Conservation (phyloP, 2,329 filamentous ascomycete genomes). For the Aspergillus phoenicis region DNA sequence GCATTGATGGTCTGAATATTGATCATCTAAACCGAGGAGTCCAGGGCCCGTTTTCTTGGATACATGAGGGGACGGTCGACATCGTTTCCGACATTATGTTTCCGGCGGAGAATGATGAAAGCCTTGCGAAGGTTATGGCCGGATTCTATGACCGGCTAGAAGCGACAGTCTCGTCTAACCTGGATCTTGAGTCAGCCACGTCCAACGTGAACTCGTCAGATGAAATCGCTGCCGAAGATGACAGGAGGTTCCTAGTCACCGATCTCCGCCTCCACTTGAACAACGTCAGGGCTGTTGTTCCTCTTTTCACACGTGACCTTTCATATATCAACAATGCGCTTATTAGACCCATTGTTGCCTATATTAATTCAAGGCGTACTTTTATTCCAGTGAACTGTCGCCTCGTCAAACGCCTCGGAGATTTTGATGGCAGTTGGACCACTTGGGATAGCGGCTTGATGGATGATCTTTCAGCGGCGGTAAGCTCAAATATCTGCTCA, state of each 20-base stretch:
- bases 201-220: slow-evolving; percentile 25
- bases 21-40: slow-evolving; percentile 94
- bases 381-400: slow-evolving; percentile 96
- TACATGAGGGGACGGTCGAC: slow-evolving; percentile 94
- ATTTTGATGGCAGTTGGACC: slow-evolving; percentile 96
- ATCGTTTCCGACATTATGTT: slow-evolving; percentile 96
- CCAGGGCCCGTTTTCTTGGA: slow-evolving; percentile 95
- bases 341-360: slow-evolving; percentile 93
- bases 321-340: slow-evolving; percentile 96
- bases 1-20: slow-evolving; percentile 91
- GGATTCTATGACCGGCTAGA: slow-evolving; percentile 97
- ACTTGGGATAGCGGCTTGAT: slow-evolving; percentile 90
- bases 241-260: slow-evolving; percentile 84
- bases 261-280: slow-evolving; percentile 94
- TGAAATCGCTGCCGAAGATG: slow-evolving; percentile 38
- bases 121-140: slow-evolving; percentile 91
- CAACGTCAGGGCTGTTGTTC: slow-evolving; percentile 88
- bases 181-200: slow-evolving; percentile 48
- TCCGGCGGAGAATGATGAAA: slow-evolving; percentile 81
- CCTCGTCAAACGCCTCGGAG: slow-evolving; percentile 82
- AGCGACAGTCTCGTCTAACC: slow-evolving; percentile 81
- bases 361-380: slow-evolving; percentile 92
- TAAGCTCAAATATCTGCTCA: slow-evolving; percentile 34
- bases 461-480: slow-evolving; percentile 87
- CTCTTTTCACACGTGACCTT: slow-evolving; percentile 86